Percentiles rank a stretch among this genome's conserved stretches.
phyloP scores from a whole-genome alignment of 352 stramenopile species.

The Thraustochytrium sp. region DNA sequence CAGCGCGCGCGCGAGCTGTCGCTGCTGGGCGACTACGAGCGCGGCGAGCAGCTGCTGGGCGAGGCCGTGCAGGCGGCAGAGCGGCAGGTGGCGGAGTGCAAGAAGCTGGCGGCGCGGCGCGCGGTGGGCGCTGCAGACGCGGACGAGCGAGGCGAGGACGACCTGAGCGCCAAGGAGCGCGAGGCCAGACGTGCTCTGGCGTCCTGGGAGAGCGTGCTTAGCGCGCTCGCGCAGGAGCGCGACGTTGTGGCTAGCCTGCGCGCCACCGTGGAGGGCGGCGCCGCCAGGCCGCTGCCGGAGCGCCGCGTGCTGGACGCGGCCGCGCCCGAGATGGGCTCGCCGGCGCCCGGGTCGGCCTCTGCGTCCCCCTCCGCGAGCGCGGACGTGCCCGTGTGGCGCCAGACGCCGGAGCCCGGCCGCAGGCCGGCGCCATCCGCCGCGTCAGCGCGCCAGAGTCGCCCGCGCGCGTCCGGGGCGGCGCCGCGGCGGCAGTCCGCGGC shows the following conservation, averaged over 20 bases:
- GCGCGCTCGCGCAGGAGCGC: neutral
- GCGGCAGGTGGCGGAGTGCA: neutral
- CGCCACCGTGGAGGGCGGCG: neutral
- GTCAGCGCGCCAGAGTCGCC: too few relatives aligned
- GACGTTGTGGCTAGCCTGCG: neutral
- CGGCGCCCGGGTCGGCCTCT: too few relatives aligned
- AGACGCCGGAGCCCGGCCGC: too few relatives aligned
- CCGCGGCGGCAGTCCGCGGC: too few relatives aligned
- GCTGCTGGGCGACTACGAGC: constrained; percentile 9
- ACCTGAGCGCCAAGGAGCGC: neutral
- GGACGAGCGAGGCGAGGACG: neutral
- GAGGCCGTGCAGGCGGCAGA: neutral
- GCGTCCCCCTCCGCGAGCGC: too few relatives aligned
- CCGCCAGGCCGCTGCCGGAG: neutral
- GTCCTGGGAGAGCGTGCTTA: neutral
- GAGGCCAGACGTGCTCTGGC: neutral
- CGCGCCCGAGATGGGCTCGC: neutral
- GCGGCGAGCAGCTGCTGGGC: neutral
- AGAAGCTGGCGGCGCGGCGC: neutral
- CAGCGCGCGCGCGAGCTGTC: neutral
- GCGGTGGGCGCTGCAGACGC: neutral
- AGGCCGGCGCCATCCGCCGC: too few relatives aligned
- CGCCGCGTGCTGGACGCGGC: neutral
- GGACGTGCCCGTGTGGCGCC: too few relatives aligned
- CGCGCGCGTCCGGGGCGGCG: too few relatives aligned